These are phyloP conservation scores for Phytophthora tubulina DNA, from an alignment of 352 stramenopile species.

Conservation along the genomic window DNA sequence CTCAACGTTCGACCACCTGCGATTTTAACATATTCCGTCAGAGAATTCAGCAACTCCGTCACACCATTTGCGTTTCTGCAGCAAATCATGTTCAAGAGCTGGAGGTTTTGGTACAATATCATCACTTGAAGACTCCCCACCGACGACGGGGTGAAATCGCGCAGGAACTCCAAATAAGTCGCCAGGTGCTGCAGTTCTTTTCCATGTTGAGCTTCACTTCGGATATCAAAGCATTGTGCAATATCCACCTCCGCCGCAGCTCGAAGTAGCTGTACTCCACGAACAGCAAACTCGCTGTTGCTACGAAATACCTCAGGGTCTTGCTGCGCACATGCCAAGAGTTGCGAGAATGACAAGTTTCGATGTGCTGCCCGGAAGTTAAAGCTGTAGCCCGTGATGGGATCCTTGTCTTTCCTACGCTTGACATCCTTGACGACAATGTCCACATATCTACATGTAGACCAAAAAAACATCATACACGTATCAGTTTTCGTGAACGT, in stretches of 20 bases:
- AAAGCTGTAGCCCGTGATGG: slow-evolving; percentile 35
- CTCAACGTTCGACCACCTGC: slow-evolving; percentile 18
- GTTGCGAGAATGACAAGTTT: slow-evolving; percentile 47
- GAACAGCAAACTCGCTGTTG: slow-evolving; percentile 45
- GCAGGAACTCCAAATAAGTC: slow-evolving; percentile 38
- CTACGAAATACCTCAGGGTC: slow-evolving; percentile 39
- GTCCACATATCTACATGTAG: slow-evolving; percentile 36
- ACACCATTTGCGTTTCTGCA: slow-evolving; percentile 20
- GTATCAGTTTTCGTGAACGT: background rate
- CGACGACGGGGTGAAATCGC: slow-evolving; percentile 28
- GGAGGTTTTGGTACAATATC: slow-evolving; percentile 34
- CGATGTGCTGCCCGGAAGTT: slow-evolving; percentile 47
- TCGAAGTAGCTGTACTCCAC: slow-evolving; percentile 41
- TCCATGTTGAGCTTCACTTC: slow-evolving; percentile 12
- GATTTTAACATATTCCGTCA: slow-evolving; percentile 41
- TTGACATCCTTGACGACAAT: slow-evolving; percentile 57
- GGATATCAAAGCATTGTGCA: slow-evolving; percentile 20
- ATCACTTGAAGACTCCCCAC: slow-evolving; percentile 31
- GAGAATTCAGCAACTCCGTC: slow-evolving; percentile 22
- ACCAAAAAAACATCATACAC: background rate
- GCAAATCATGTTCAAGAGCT: slow-evolving; percentile 28
- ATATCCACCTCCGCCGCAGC: slow-evolving; percentile 29
- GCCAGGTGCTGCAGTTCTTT: slow-evolving; percentile 39
- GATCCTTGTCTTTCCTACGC: slow-evolving; percentile 13
- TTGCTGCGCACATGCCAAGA: slow-evolving; percentile 38